Base-by-base conservation (phyloP, 768 basidiomycete genomes). In the Cystobasidium ongulense region DNA sequence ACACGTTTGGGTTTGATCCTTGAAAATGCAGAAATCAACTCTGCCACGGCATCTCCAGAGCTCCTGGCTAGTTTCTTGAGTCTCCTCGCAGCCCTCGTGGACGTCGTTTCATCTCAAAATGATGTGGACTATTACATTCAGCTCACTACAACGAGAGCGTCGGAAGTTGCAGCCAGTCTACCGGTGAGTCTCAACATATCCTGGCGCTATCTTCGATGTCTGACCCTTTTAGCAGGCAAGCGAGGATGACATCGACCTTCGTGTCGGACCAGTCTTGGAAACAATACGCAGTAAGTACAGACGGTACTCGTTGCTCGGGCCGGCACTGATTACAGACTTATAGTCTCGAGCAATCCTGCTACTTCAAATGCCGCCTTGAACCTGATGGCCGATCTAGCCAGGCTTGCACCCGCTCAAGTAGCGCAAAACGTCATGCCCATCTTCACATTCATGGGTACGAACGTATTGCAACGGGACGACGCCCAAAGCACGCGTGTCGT, bases 381-480 rank as follows among this genome's bases (percentile, higher is more conserved):
- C 29, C 84, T 98, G 36, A 89, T 96, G 81, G 89, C 92, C 4
- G 89, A 85, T 75, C 81, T 98, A 70, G 90, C 92, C 1, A 86
- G 88, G 21, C 83, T 97, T 39, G 88, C 89, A 0, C 93, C 95
- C 0, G 91, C 94, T 71, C 90, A 92, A 13, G 91, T 95, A 35
- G 84, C 98, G 15, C 91, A 90, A 79, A 92, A 95, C 77, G 86
- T 97, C 63, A 96, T 99, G 91, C 95, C 96, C 1, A 88, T 99
- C 54, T 98, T 99, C 84, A 97, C 94, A 0, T 98, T 97, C 82
- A 97, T 98, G 92, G 95, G 96, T 23, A 91, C 94, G n/a, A 94
- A 92, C 75, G 88, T 97, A 21, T 91, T 97, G 83, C 95, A 96
- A 79, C 86, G 93, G 59, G 96, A 99, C 76, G 96, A 99, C 80